Evolutionary conservation across 257 asterid genomes (phyloP), one percentile per base, ranked within the genome.

Genomic region (Euphrasia confusa): DNA sequence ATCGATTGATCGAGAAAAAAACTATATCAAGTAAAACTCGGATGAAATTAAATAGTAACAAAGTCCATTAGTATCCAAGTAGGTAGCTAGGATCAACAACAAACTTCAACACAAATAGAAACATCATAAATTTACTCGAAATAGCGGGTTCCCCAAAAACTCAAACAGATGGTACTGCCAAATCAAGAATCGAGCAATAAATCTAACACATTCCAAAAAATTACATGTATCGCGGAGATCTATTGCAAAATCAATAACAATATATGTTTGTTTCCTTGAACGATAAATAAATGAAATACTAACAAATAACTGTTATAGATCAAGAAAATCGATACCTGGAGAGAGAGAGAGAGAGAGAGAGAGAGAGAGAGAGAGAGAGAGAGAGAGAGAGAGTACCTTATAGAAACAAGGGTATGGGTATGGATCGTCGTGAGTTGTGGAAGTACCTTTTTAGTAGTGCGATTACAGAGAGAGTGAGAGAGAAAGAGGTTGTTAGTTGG

Each of bases 261-360:
- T 21, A 21, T 21, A 47, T 54, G 12, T n/a, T 21, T 6, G 11
- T 35, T 24, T 32, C 13, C 28, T 47, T 47, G 60, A 61, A 62
- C 32, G 35, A 69, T 17, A 40, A 39, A 39, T 15, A 60, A 39
- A 52, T 42, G 12, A 14, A 1, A 50, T 50, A 64, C 48, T 52
- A 64, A 8, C 3, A 61, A 64, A 8, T 2, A 61, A 60, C 64
- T 68, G 59, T 13, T 64, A 42, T 11, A 47, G 60, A 63, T 50
- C 33, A 52, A 45, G 69, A 28, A 64, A 65, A 60, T 17, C 59
- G 54, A 68, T 67, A 73, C 70, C 77, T 68, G 70, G 30, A 39
- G 50, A 63, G 1, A 9, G 44, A 56, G 60, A 18, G 58, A 26
- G 35, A 15, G 30, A 54, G 59, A 35, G 60, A 13, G 68, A 21